Base-by-base conservation (phyloP, 139 green algal species). In the Chlorella sorokiniana region DNA sequence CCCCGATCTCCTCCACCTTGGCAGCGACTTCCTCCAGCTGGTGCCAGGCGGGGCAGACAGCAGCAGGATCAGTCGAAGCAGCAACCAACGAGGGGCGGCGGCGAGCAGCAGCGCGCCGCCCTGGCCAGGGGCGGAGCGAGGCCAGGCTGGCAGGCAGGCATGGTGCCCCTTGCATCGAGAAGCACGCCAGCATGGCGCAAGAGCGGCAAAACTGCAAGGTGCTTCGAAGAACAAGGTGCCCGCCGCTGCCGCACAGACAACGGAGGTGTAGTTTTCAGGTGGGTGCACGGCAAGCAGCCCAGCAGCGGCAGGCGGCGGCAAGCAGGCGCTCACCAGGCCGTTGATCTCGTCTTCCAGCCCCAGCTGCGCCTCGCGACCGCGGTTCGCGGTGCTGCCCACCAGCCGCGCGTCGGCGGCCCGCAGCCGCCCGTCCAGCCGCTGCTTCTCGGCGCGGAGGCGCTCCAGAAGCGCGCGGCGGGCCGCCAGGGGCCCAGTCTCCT, bases 301-400 rank as follows among this genome's bases (percentile, higher is more conserved):
- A n/a, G n/a, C n/a, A n/a, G n/a, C n/a, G n/a, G n/a, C n/a, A n/a
- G n/a, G n/a, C 35, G 11, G 31, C 45, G 31, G 18, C 29, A 70
- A 1, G 31, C 54, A 35, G 0, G 29, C 41, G 51, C 62, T 73
- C 76, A 82, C 76, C 14, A 62, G 44, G 9, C n/a, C 74, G 5
- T 80, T 64, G 20, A 74, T 40, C 38, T 59, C 8, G 1, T 84
- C 79, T 1, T 84, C 79, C n/a, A 84, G 40, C 38, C 69, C 40
- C 6, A 4, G 31, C 42, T 45, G 69, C 27, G 22, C 69, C 38
- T n/a, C 69, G 11, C 69, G 40, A 16, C 69, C n/a, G 41, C 18
- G 18, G 23, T 29, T n/a, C 29, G 8, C 42, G 25, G 11, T 29
- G 25, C 5, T 8, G 23, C 69, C 69, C 42, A 56, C 69, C 41